phyloP scores from a whole-genome alignment of 1,284 basidiomycete genomes.

The Tylopilus sp. region DNA sequence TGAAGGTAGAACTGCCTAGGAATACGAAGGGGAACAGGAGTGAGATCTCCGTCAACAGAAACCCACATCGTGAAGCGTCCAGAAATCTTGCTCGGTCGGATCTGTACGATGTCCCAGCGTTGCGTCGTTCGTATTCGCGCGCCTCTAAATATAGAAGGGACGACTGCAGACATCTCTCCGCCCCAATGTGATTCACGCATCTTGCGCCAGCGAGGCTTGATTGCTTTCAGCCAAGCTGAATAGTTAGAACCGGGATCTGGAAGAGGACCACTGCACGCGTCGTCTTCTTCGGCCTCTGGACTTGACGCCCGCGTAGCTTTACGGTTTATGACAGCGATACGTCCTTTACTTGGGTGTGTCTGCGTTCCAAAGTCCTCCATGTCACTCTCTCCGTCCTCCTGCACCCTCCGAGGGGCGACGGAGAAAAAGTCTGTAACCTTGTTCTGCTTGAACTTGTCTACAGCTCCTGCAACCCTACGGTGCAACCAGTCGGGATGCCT shows the following conservation, averaged over 20 bases:
- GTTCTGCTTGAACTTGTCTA: constrained; percentile 98
- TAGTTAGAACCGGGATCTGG: constrained; percentile 69
- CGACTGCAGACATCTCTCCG: constrained; percentile 37
- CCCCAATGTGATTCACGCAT: constrained; percentile 48
- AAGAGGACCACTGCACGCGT: constrained; percentile 33
- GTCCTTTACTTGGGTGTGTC: constrained; percentile 34
- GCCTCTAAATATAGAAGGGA: constrained; percentile 79
- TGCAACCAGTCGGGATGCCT: constrained; percentile 98
- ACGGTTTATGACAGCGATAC: constrained; percentile 54
- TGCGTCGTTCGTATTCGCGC: constrained; percentile 62
- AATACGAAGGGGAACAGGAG: constrained; percentile 77
- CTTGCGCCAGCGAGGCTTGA: constrained; percentile 78
- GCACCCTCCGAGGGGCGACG: constrained; percentile 27
- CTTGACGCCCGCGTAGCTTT: constrained; percentile 41
- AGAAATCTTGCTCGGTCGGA: constrained; percentile 70
- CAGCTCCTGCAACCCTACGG: constrained; percentile 80
- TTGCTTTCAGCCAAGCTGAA: constrained; percentile 73
- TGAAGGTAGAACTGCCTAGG: constrained; percentile 93
- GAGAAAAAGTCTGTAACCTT: constrained; percentile 94
- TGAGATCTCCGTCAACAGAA: constrained; percentile 75
- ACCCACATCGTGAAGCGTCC: constrained; percentile 93
- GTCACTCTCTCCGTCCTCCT: constrained; percentile 42
- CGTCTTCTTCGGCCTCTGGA: constrained; percentile 40
- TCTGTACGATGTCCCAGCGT: constrained; percentile 92
- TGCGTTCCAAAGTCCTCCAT: constrained; percentile 62